phyloP scores from a whole-genome alignment of 2,329 filamentous ascomycete species.

The Pseudocercospora eumusae region DNA sequence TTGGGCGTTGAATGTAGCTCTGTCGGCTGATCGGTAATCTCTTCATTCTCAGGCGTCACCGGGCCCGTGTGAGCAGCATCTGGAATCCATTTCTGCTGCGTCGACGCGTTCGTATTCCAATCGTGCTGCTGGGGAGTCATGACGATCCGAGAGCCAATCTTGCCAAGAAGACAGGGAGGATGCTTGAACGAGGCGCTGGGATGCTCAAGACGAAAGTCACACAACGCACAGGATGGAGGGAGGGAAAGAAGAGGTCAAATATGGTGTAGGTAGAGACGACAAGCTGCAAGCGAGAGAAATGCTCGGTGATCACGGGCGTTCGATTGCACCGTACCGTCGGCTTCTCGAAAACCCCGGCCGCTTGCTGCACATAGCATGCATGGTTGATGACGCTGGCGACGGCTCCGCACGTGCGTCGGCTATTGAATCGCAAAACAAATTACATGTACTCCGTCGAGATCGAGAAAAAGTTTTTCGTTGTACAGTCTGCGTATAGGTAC shows the following conservation, averaged over 20 bases:
- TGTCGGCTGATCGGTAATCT: slow-evolving; percentile 2
- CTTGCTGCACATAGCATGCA: neutral
- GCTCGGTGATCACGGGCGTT: slow-evolving; percentile 3
- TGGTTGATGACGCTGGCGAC: slow-evolving; percentile 6
- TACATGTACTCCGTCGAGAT: too few relatives aligned
- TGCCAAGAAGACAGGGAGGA: slow-evolving; percentile 6
- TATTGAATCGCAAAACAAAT: neutral
- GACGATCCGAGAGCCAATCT: neutral
- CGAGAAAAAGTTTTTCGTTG: too few relatives aligned
- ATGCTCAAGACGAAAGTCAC: neutral
- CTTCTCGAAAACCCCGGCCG: neutral
- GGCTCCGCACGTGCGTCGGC: neutral
- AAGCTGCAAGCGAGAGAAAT: neutral
- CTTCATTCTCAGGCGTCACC: neutral
- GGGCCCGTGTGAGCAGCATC: neutral
- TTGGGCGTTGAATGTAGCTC: slow-evolving; percentile 1
- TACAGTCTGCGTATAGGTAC: too few relatives aligned
- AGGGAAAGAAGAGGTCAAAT: neutral
- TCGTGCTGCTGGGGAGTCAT: slow-evolving; percentile 2
- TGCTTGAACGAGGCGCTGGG: neutral
- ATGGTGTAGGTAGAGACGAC: neutral
- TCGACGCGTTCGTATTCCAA: slow-evolving; percentile 1
- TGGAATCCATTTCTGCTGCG: slow-evolving; percentile 7
- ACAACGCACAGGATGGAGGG: neutral
- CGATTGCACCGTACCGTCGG: neutral